Conservation (phyloP, 1,284 basidiomycete species). For the Stereum hirsutum region DNA sequence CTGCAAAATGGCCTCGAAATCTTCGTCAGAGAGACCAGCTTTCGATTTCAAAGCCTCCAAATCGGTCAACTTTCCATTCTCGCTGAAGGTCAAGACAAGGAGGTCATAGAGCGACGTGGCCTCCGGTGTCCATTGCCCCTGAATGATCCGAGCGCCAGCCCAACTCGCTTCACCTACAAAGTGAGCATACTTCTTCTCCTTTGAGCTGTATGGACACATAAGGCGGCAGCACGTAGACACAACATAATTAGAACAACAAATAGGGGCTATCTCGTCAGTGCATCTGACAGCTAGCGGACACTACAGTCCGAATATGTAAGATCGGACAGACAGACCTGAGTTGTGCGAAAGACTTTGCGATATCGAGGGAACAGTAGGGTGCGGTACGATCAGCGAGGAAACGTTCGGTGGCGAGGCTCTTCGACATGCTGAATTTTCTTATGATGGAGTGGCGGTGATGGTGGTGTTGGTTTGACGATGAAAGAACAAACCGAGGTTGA, state of each 20-base stretch:
- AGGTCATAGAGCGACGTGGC: slow-evolving; percentile 57
- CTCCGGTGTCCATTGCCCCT: slow-evolving; percentile 71
- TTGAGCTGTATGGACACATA: slow-evolving; percentile 30
- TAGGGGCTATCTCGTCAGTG: too few relatives aligned
- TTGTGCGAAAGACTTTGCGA: slow-evolving; percentile 55
- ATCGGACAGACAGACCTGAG: slow-evolving; percentile 56
- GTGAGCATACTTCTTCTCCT: slow-evolving; percentile 73
- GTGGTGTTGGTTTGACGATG: too few relatives aligned
- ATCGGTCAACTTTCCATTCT: slow-evolving; percentile 48
- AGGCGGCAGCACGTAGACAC: too few relatives aligned
- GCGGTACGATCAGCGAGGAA: slow-evolving; percentile 63
- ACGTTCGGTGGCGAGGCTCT: slow-evolving; percentile 38
- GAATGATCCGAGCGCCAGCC: slow-evolving; percentile 76
- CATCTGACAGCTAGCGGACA: too few relatives aligned
- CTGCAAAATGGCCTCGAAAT: slow-evolving; percentile 63
- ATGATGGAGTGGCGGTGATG: neutral
- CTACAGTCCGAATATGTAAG: too few relatives aligned
- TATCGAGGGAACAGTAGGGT: slow-evolving; percentile 61
- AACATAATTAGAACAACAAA: too few relatives aligned
- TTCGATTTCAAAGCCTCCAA: slow-evolving; percentile 40
- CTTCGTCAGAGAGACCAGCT: slow-evolving; percentile 43
- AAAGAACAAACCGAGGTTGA: too few relatives aligned
- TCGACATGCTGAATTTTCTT: slow-evolving; percentile 19
- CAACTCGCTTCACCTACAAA: slow-evolving; percentile 61
- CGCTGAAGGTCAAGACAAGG: slow-evolving; percentile 58